Evolutionary conservation across 1,284 basidiomycete species (phyloP).

Genomic region (Hemileccinum hortonii): DNA sequence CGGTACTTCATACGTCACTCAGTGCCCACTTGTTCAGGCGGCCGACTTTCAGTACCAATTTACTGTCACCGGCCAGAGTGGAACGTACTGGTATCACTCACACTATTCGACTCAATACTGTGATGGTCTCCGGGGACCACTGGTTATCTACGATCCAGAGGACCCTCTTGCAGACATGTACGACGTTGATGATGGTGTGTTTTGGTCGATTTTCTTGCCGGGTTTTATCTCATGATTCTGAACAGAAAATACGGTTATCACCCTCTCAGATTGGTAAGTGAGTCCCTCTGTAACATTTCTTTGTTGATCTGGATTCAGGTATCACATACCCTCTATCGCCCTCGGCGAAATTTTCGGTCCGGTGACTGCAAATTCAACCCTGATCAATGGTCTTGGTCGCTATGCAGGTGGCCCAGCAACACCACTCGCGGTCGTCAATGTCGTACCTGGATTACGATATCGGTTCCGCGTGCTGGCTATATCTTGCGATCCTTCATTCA

Average conservation of each 20-base stretch:
- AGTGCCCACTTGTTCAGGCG: constrained; percentile 30
- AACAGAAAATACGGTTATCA: constrained; percentile 31
- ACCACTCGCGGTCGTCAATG: constrained; percentile 36
- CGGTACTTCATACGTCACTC: constrained; percentile 31
- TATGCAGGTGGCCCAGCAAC: constrained; percentile 36
- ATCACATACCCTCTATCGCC: constrained; percentile 19
- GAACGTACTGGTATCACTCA: constrained; percentile 39
- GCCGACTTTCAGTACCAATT: no score
- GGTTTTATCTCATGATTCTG: not conserved
- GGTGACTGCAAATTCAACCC: constrained; percentile 35
- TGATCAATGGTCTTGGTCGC: constrained; percentile 52
- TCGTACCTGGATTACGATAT: constrained; percentile 26
- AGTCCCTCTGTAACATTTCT: not conserved
- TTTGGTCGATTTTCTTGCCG: not conserved
- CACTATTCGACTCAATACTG: constrained; percentile 38
- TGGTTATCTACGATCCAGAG: not conserved
- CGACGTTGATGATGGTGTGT: constrained; percentile 40
- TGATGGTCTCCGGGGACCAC: not conserved
- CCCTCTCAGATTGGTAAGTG: constrained; percentile 33
- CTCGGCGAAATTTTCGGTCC: constrained; percentile 3
- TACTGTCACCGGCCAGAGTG: constrained; percentile 17
- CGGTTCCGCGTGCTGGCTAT: constrained; percentile 37
- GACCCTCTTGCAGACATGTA: constrained; percentile 38
- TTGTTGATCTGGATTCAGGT: constrained; percentile 20
- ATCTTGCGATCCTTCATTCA: constrained; percentile 37